A percentile compares a stretch with the other conserved stretches of the same genome.
Conservation (phyloP, 495 filamentous ascomycete genomes). For the Penicillium macrosclerotiorum region DNA sequence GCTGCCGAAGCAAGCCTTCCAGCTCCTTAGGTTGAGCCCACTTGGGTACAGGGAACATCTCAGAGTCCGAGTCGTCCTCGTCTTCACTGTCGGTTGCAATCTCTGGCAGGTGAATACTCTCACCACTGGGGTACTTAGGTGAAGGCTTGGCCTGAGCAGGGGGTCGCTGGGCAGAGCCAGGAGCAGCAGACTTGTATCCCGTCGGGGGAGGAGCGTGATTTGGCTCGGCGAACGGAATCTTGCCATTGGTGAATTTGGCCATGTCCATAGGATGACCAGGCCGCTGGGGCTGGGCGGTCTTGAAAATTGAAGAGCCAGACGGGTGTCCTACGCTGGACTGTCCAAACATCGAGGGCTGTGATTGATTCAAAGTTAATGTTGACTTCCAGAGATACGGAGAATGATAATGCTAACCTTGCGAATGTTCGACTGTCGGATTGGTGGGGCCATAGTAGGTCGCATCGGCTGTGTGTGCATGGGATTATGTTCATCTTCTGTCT, state of each 20-base stretch:
- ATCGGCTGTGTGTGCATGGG: constrained; percentile 37
- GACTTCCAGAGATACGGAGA: not conserved
- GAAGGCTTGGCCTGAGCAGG: constrained; percentile 61
- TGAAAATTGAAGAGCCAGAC: constrained; percentile 37
- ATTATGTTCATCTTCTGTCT: constrained; percentile 58
- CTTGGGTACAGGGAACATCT: constrained; percentile 60
- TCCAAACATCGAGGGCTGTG: constrained; percentile 61
- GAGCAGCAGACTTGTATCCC: constrained; percentile 57
- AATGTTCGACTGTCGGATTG: constrained; percentile 76
- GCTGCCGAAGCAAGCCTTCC: constrained; percentile 60
- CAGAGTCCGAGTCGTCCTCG: constrained; percentile 61
- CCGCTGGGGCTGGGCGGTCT: constrained; percentile 51
- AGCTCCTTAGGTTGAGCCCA: constrained; percentile 88
- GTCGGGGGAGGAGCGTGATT: constrained; percentile 43
- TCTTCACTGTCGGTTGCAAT: constrained; percentile 87
- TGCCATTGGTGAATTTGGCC: constrained; percentile 78
- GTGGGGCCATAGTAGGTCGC: constrained; percentile 69
- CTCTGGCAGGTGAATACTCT: constrained; percentile 81
- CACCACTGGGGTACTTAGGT: constrained; percentile 75
- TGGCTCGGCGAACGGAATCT: constrained; percentile 83
- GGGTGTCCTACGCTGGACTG: constrained; percentile 49
- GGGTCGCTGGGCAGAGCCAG: constrained; percentile 38
- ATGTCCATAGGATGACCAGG: constrained; percentile 69
- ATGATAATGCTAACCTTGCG: constrained; percentile 59
- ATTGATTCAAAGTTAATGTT: constrained; percentile 50